Conservation (phyloP, 2,329 filamentous ascomycete genomes). For the Arthrobotrys sinensis region DNA sequence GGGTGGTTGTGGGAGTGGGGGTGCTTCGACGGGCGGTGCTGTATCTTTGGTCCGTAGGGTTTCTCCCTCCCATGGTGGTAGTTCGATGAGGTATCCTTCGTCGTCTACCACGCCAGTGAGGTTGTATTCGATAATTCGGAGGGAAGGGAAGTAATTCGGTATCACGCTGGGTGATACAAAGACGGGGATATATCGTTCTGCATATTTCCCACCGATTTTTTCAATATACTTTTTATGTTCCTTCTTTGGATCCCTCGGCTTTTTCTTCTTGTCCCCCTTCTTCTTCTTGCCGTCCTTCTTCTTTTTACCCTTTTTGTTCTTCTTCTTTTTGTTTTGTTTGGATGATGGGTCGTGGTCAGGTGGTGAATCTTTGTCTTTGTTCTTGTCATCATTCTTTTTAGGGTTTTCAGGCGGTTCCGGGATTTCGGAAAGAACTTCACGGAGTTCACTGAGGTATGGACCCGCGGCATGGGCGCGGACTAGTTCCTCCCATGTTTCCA, state of each 20-base stretch:
- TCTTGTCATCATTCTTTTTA: slow-evolving; percentile 5
- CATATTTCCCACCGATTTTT: slow-evolving; percentile 83
- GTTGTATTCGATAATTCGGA: slow-evolving; percentile 96
- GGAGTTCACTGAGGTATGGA: slow-evolving; percentile 57
- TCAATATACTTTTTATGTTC: slow-evolving; percentile 74
- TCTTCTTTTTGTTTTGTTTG: slow-evolving; percentile 12
- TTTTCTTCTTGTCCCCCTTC: slow-evolving; percentile 68
- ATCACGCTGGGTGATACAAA: slow-evolving; percentile 89
- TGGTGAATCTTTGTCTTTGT: background rate
- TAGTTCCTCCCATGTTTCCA: slow-evolving; percentile 51
- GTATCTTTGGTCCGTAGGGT: slow-evolving; percentile 47
- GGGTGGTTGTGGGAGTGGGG: slow-evolving; percentile 66
- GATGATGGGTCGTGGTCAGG: background rate
- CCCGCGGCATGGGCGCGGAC: slow-evolving; percentile 33
- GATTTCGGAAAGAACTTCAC: slow-evolving; percentile 55
- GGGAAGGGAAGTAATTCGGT: slow-evolving; percentile 90
- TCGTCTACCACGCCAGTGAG: slow-evolving; percentile 77
- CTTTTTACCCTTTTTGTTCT: slow-evolving; percentile 65
- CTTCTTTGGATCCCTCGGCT: slow-evolving; percentile 69
- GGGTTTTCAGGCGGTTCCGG: slow-evolving; percentile 40
- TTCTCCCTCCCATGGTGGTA: slow-evolving; percentile 60
- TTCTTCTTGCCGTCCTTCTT: slow-evolving; percentile 65
- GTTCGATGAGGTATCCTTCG: slow-evolving; percentile 70
- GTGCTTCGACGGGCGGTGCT: slow-evolving; percentile 1
- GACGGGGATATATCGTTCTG: slow-evolving; percentile 86